These are phyloP conservation scores for Tricholoma matsutake DNA, from an alignment of 768 basidiomycete genomes.

Conservation along the genomic window DNA sequence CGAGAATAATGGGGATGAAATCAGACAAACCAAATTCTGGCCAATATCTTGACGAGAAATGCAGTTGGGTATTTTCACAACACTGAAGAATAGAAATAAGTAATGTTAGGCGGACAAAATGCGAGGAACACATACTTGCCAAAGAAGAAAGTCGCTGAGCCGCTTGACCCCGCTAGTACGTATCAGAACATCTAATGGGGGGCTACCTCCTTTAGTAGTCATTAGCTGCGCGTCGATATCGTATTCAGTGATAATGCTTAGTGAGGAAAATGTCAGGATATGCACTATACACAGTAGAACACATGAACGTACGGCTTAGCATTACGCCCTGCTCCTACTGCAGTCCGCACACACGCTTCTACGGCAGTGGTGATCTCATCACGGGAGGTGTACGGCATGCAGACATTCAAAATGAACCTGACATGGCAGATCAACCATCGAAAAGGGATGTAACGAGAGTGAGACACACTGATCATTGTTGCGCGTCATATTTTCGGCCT, in stretches of 20 bases:
- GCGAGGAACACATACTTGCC: conserved; percentile 72
- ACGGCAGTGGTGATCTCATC: conserved; percentile 91
- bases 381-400: conserved; percentile 88
- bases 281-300: neutral
- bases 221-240: conserved; percentile 67
- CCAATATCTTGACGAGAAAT: conserved; percentile 86
- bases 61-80: conserved; percentile 80
- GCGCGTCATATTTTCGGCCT: conserved; percentile 76
- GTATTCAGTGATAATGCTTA: conserved; percentile 53
- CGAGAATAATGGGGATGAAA: conserved; percentile 82
- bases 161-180: conserved; percentile 90
- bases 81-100: conserved; percentile 45
- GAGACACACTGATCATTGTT: conserved; percentile 61
- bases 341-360: conserved; percentile 43
- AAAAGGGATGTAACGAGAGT: neutral
- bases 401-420: conserved; percentile 87
- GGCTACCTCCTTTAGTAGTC: conserved; percentile 61
- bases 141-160: conserved; percentile 86
- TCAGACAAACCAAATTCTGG: conserved; percentile 89
- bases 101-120: neutral
- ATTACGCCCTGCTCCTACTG: conserved; percentile 21
- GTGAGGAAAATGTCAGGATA: neutral
- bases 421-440: neutral
- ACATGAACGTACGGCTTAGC: conserved; percentile 6
- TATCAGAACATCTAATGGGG: conserved; percentile 85